Percentiles rank a stretch among this genome's conserved stretches.
Evolutionary conservation across 2,329 filamentous ascomycete species (phyloP).

Genomic region (Escovopsis weberi): DNA sequence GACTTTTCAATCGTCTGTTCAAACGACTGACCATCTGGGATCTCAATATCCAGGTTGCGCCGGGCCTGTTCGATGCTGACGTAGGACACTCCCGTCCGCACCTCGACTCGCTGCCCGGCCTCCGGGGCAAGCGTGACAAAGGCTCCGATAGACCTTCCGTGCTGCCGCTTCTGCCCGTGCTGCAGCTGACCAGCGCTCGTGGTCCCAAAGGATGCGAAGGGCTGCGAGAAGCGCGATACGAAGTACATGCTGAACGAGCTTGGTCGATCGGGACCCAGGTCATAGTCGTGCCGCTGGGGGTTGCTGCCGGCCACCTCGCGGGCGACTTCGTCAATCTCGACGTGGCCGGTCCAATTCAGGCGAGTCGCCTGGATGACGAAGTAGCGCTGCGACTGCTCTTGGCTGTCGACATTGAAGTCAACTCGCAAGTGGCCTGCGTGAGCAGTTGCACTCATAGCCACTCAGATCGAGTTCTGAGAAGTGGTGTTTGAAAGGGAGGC

Average conservation of each 20-base stretch:
- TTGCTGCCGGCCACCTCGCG: slow-evolving; percentile 29
- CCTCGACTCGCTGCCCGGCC: slow-evolving; percentile 20
- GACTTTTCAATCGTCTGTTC: slow-evolving; percentile 23
- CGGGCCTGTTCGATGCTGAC: slow-evolving; percentile 31
- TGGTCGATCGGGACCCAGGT: slow-evolving; percentile 26
- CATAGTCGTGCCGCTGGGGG: slow-evolving; percentile 30
- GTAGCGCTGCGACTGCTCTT: slow-evolving; percentile 14
- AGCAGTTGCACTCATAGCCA: slow-evolving; percentile 26
- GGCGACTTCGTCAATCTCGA: slow-evolving; percentile 19
- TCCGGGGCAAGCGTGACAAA: slow-evolving; percentile 23
- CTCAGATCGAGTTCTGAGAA: slow-evolving; percentile 12
- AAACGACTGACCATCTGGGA: slow-evolving; percentile 20
- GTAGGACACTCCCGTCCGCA: slow-evolving; percentile 32
- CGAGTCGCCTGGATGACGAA: slow-evolving; percentile 29
- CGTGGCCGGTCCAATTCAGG: slow-evolving; percentile 30
- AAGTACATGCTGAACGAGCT: slow-evolving; percentile 29
- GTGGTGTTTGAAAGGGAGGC: not conserved
- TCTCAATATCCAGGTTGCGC: slow-evolving; percentile 28
- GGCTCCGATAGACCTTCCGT: slow-evolving; percentile 24
- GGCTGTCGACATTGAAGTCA: slow-evolving; percentile 16
- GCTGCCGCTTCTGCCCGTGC: slow-evolving; percentile 9
- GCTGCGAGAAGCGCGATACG: slow-evolving; percentile 29
- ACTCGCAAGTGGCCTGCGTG: slow-evolving; percentile 27
- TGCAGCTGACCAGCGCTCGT: slow-evolving; percentile 15
- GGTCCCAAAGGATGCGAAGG: slow-evolving; percentile 23